phyloP scores from a whole-genome alignment of 2,329 filamentous ascomycete species.

The Coniochaeta pulveracea region DNA sequence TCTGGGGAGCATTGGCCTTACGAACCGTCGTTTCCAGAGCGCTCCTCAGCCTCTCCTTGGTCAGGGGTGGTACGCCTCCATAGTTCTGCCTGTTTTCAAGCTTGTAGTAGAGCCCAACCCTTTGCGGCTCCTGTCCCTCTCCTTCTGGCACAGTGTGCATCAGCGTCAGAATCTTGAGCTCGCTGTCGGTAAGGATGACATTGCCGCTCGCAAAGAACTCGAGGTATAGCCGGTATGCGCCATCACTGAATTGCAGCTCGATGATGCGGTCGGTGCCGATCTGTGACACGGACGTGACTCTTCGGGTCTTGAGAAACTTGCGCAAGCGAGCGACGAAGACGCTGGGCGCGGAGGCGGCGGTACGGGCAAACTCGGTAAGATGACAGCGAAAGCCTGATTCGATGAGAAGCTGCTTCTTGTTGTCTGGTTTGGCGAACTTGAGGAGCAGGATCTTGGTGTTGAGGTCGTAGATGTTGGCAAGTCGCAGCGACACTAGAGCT shows the following conservation, averaged over 20 bases:
- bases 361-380: conserved; percentile 79
- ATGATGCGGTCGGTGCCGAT: conserved; percentile 90
- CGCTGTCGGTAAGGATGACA: conserved; percentile 78
- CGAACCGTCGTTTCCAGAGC: conserved; percentile 58
- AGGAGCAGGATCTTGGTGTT: conserved; percentile 91
- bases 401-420: conserved; percentile 80
- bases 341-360: conserved; percentile 75
- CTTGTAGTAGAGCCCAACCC: conserved; percentile 67
- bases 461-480: conserved; percentile 92
- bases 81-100: conserved; percentile 79
- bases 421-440: conserved; percentile 85
- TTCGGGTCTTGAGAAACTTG: conserved; percentile 77
- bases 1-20: conserved; percentile 38
- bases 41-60: conserved; percentile 57
- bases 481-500: conserved; percentile 63
- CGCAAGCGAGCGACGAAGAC: conserved; percentile 75
- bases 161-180: conserved; percentile 71
- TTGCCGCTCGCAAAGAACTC: conserved; percentile 97
- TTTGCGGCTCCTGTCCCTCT: conserved; percentile 72
- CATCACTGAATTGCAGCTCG: conserved; percentile 87
- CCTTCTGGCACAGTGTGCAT: conserved; percentile 71
- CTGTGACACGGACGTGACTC: conserved; percentile 71
- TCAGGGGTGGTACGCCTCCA: conserved; percentile 61
- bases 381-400: conserved; percentile 96
- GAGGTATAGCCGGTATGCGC: conserved; percentile 73